Base-by-base conservation (phyloP, 2,329 filamentous ascomycete species). In the Aspergillus terreus region DNA sequence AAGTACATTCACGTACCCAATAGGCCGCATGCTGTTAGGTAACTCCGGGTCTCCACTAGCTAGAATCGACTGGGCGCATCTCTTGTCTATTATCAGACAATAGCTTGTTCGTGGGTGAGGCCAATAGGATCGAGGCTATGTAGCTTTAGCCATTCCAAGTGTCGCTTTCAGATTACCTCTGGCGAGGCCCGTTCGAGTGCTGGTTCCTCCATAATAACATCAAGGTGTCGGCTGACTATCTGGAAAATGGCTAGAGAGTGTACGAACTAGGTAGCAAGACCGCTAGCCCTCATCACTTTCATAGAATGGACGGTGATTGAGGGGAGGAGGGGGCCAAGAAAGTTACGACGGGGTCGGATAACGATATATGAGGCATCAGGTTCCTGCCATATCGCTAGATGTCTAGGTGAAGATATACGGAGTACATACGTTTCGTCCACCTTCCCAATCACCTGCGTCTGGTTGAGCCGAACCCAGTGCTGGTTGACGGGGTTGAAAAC, bases 381-480 rank as follows among this genome's bases (percentile, higher is more conserved):
- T 19, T 19, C 17, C 17, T 17, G 17, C 17, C 17, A 17, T 17
- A 17, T 17, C 17, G 17, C 17, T 17, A 2, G 17, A 17, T 17
- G 17, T 17, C 17, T 17, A 17, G 17, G 17, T 17, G 17, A 17
- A 17, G 17, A 17, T 17, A 17, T 17, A 17, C 17, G 17, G 1
- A 43, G 30, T 47, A 11, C 14, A 35, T 32, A 17, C 6, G 9
- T 25, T 25, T 11, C 27, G 9, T 35, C n/a, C 25, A 19, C 33
- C n/a, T n/a, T 35, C 27, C 27, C 27, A 30, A 53, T 62, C 57
- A 75, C 46, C 73, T 65, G 44, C 73, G 65, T 41, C 65, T 69
- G 3, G 74, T 77, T 12, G 73, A 74, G 21, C 75, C 75, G 63
- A 77, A 77, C 1, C 75, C 75, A 32, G 73, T 76, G 49, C 71